phyloP scores from a whole-genome alignment of 1,284 basidiomycete genomes.

The Meripilus lineatus region DNA sequence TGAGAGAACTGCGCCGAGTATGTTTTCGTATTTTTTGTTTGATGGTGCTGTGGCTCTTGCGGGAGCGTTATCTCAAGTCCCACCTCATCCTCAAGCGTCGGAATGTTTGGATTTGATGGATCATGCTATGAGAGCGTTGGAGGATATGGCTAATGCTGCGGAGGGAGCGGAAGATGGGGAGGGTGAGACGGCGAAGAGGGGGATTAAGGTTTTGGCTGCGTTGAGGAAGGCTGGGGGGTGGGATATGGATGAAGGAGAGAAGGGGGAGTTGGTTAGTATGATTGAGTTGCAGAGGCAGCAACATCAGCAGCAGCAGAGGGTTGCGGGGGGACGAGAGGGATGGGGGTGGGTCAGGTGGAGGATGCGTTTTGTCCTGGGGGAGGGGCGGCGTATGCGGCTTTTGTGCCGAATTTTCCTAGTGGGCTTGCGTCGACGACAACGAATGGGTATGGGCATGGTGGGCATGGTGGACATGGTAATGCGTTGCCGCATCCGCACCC shows the following conservation, averaged over 20 bases:
- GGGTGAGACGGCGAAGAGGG: constrained; percentile 19
- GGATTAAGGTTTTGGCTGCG: constrained; percentile 18
- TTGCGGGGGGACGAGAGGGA: too few relatives aligned
- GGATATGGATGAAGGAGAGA: constrained; percentile 14
- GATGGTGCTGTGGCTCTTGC: constrained; percentile 28
- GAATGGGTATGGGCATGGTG: too few relatives aligned
- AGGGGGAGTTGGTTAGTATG: constrained; percentile 9
- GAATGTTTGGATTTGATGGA: constrained; percentile 22
- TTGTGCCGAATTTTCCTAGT: too few relatives aligned
- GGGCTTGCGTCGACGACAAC: too few relatives aligned
- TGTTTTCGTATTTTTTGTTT: constrained; percentile 25
- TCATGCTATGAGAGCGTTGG: constrained; percentile 18
- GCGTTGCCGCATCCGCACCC: neutral
- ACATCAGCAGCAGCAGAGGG: too few relatives aligned
- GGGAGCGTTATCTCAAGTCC: constrained; percentile 22
- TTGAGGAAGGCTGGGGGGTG: constrained; percentile 20
- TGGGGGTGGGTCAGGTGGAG: too few relatives aligned
- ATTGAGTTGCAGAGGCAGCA: too few relatives aligned
- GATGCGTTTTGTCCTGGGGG: too few relatives aligned
- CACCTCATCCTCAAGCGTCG: constrained; percentile 20
- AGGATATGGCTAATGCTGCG: constrained; percentile 12
- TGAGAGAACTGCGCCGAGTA: constrained; percentile 17
- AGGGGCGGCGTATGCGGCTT: too few relatives aligned
- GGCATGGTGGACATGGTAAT: too few relatives aligned
- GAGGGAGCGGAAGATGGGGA: constrained; percentile 15